Percentiles rank a stretch among this genome's conserved stretches.
phyloP scores from a whole-genome alignment of 495 filamentous ascomycete genomes.

The Daldinia decipiens region DNA sequence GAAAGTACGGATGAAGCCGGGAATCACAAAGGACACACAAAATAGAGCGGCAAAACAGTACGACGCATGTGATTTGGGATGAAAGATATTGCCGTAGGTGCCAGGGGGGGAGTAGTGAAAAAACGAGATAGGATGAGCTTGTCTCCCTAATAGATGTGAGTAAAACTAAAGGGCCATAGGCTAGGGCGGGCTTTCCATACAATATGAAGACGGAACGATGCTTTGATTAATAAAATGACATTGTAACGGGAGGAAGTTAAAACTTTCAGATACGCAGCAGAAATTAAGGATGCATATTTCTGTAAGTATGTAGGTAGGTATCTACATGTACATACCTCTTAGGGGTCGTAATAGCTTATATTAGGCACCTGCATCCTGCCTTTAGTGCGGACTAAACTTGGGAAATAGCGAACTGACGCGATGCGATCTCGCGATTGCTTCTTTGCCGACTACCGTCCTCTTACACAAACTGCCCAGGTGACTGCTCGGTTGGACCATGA shows the following conservation, averaged over 20 bases:
- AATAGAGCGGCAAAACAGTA: slow-evolving; percentile 25
- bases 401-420: slow-evolving; percentile 23
- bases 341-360: slow-evolving; percentile 14
- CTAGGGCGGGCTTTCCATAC: slow-evolving; percentile 9
- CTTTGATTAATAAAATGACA: slow-evolving; percentile 8
- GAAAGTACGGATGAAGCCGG: slow-evolving; percentile 19
- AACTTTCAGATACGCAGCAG: slow-evolving; percentile 20
- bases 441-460: slow-evolving; percentile 5
- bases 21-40: slow-evolving; percentile 22
- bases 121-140: slow-evolving; percentile 11
- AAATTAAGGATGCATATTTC: slow-evolving; percentile 19
- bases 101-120: slow-evolving; percentile 3
- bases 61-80: slow-evolving; percentile 13
- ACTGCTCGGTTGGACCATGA: not conserved
- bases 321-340: not conserved
- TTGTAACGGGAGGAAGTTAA: slow-evolving; percentile 23
- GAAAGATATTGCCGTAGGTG: slow-evolving; percentile 1
- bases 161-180: slow-evolving; percentile 6
- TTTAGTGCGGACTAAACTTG: slow-evolving; percentile 16
- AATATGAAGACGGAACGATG: slow-evolving; percentile 6
- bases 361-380: slow-evolving; percentile 23
- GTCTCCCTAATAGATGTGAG: slow-evolving; percentile 7
- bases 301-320: slow-evolving; percentile 2
- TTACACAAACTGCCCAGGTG: not conserved
- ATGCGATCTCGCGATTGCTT: slow-evolving; percentile 11